These are phyloP conservation scores for Penicillium ochrochloron DNA, from an alignment of 495 filamentous ascomycete genomes.

Conservation along the genomic window DNA sequence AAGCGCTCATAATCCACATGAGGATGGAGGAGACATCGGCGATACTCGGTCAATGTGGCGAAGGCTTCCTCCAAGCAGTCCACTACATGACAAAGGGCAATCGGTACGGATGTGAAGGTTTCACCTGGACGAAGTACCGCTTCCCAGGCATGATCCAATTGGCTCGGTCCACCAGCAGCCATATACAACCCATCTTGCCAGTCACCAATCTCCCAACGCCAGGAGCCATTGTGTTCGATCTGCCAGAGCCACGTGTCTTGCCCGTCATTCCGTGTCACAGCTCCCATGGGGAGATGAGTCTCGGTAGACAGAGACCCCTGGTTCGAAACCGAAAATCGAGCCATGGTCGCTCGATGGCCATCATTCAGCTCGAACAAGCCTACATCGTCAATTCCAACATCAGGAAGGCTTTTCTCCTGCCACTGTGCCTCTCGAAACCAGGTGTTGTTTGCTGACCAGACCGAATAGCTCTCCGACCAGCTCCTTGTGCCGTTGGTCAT, in stretches of 20 bases:
- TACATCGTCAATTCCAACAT: conserved; percentile 27
- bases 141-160: neutral
- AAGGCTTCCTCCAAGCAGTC: conserved; percentile 24
- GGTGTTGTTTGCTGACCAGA: conserved; percentile 25
- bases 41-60: conserved; percentile 25
- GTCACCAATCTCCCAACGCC: conserved; percentile 36
- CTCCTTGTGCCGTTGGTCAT: conserved; percentile 20
- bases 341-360: conserved; percentile 12
- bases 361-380: conserved; percentile 25
- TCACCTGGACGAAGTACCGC: neutral
- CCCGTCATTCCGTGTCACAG: neutral
- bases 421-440: conserved; percentile 37
- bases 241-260: conserved; percentile 36
- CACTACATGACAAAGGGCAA: neutral
- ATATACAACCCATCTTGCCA: conserved; percentile 30
- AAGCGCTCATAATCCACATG: conserved; percentile 24
- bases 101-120: neutral
- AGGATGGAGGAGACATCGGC: conserved; percentile 21
- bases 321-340: neutral
- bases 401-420: conserved; percentile 22
- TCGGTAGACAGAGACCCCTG: neutral
- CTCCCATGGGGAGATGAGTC: conserved; percentile 1
- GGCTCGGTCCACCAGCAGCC: conserved; percentile 24
- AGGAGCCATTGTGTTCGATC: conserved; percentile 33
- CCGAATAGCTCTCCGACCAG: conserved; percentile 26